phyloP scores from a whole-genome alignment of 441 rosid species.

The Gossypium gossypioides region DNA sequence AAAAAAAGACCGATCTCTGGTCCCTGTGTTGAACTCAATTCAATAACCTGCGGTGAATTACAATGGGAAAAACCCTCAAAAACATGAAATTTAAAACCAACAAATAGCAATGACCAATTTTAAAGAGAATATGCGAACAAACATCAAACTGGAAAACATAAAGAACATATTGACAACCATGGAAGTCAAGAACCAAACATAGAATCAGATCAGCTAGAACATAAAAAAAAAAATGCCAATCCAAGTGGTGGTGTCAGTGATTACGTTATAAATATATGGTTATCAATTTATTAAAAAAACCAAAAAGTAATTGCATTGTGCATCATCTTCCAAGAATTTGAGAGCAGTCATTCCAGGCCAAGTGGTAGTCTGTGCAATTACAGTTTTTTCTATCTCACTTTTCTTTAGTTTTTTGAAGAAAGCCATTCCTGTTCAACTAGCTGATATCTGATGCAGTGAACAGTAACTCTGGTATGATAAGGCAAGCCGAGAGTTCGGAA shows the following conservation, averaged over 20 bases:
- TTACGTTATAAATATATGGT: background rate
- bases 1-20: constrained; percentile 86
- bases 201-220: background rate
- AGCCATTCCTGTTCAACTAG: background rate
- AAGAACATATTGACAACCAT: background rate
- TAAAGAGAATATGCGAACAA: constrained; percentile 15
- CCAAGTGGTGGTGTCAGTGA: background rate
- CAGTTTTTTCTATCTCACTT: background rate
- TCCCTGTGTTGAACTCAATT: constrained; percentile 76
- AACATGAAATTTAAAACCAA: background rate
- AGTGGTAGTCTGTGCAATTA: background rate
- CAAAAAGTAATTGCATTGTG: background rate
- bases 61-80: constrained; percentile 13
- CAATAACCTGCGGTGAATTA: constrained; percentile 53
- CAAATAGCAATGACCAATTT: constrained; percentile 5
- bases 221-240: background rate
- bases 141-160: background rate
- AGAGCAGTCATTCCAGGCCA: background rate
- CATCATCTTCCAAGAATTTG: background rate
- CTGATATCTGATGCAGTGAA: background rate
- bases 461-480: background rate
- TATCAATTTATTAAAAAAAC: background rate
- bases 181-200: background rate
- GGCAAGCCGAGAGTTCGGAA: background rate
- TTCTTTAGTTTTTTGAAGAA: background rate